A percentile compares a stretch with the other conserved stretches of the same genome.
phyloP scores from a whole-genome alignment of 352 stramenopile species.

The Thraustochytrium sp. region DNA sequence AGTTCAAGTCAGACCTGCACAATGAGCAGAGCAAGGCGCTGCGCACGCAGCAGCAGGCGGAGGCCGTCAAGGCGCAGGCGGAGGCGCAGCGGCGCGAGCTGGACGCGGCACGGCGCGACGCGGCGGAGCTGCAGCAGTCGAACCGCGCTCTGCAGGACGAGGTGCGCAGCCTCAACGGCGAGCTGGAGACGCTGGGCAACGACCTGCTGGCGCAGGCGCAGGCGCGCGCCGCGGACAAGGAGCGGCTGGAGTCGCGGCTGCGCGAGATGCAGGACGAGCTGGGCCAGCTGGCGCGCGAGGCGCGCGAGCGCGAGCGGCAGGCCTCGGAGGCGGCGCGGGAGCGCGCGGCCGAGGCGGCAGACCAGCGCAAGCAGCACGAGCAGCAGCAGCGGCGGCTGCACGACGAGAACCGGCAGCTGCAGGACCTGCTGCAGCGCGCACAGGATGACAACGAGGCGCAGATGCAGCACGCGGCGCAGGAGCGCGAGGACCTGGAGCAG shows the following conservation, averaged over 20 bases:
- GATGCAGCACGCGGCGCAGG: neutral
- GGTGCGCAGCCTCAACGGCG: conserved; percentile 1
- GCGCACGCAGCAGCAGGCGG: neutral
- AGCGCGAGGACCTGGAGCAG: conserved; percentile 33
- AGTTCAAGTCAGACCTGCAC: conserved; percentile 37
- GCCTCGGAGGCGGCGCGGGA: neutral
- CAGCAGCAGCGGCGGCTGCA: conserved; percentile 21
- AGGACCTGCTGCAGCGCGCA: conserved; percentile 10
- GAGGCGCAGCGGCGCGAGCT: neutral
- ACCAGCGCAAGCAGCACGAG: neutral
- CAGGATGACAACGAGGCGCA: conserved; percentile 30
- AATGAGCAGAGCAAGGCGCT: conserved; percentile 21
- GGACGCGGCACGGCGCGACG: neutral
- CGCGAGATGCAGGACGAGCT: conserved; percentile 34
- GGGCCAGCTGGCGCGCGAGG: neutral
- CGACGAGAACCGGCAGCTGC: conserved; percentile 4
- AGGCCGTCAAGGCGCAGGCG: neutral
- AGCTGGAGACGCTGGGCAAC: conserved; percentile 26
- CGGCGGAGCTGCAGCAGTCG: neutral
- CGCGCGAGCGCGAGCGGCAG: conserved; percentile 1
- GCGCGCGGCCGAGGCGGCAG: neutral
- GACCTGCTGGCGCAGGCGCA: conserved; percentile 16
- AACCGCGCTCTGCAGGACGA: conserved; percentile 22
- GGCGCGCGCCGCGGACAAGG: conserved; percentile 22
- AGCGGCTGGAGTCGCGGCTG: neutral